Percentiles rank a stretch among this genome's conserved stretches.
Conservation (phyloP, 108 stramenopile species). For the Discostella pseudostelligera region DNA sequence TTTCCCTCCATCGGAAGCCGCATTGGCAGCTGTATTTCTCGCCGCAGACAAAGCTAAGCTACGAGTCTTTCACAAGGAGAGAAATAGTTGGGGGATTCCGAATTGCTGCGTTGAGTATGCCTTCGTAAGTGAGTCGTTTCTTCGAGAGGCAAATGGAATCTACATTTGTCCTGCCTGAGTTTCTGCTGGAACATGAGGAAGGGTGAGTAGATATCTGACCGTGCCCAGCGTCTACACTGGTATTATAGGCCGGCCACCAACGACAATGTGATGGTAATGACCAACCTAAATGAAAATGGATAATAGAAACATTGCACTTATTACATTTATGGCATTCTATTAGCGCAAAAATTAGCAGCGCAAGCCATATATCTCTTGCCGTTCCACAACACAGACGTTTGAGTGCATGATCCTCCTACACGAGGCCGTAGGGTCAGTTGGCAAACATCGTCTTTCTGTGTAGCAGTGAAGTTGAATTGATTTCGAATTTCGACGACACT, state of each 20-base stretch:
- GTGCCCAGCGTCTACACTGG: no score
- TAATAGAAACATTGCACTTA: no score
- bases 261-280: no score
- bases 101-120: slow-evolving; percentile 30
- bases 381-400: slow-evolving; percentile 45
- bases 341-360: slow-evolving; percentile 64
- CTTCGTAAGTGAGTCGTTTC: slow-evolving; percentile 24
- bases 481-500: slow-evolving; percentile 45
- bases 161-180: slow-evolving; percentile 9
- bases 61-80: slow-evolving; percentile 40
- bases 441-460: slow-evolving; percentile 33
- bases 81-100: slow-evolving; percentile 35
- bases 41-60: slow-evolving; percentile 34
- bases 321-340: slow-evolving; percentile 50
- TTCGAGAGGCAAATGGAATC: slow-evolving; percentile 18
- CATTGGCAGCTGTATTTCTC: slow-evolving; percentile 9
- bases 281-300: no score
- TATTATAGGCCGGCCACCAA: no score
- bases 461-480: background rate
- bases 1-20: background rate
- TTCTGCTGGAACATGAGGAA: no score
- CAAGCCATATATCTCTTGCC: slow-evolving; percentile 67
- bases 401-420: slow-evolving; percentile 27
- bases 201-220: no score
- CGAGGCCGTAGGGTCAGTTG: slow-evolving; percentile 68